A percentile compares a stretch with the other conserved stretches of the same genome.
Evolutionary conservation across 371 early-diverging fungal species (phyloP).

Genomic region (Lichtheimia corymbifera): DNA sequence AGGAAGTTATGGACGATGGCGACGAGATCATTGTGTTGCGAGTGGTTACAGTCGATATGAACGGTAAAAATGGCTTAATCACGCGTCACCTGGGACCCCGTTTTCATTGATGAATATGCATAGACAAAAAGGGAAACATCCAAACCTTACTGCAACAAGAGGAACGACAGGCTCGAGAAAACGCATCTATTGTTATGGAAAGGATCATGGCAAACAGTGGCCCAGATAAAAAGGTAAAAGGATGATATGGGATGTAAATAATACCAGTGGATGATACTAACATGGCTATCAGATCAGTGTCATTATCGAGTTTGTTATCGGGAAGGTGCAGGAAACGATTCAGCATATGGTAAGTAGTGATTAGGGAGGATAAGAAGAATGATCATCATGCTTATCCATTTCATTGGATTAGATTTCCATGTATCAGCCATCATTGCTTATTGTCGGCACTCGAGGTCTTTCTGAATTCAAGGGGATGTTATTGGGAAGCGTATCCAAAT

Average conservation of each 20-base stretch:
- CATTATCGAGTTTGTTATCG: conserved; percentile 61
- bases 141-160: conserved; percentile 43
- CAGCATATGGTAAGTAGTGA: conserved; percentile 53
- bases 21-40: conserved; percentile 60
- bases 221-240: conserved; percentile 28
- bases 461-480: conserved; percentile 61
- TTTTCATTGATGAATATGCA: too few relatives aligned
- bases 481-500: conserved; percentile 57
- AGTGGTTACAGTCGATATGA: conserved; percentile 48
- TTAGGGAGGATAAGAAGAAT: too few relatives aligned
- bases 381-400: not conserved
- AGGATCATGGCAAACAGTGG: conserved; percentile 38
- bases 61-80: conserved; percentile 20
- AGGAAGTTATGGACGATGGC: conserved; percentile 62
- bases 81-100: not conserved
- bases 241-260: not conserved
- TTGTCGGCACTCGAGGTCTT: conserved; percentile 61
- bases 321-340: conserved; percentile 64
- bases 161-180: conserved; percentile 46
- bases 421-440: conserved; percentile 60
- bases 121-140: conserved; percentile 47
- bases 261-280: too few relatives aligned
- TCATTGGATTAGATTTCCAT: conserved; percentile 43
- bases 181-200: conserved; percentile 54
- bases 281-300: conserved; percentile 43